Evolutionary conservation across 441 rosid species (phyloP).

Genomic region (Geranium incanum): DNA sequence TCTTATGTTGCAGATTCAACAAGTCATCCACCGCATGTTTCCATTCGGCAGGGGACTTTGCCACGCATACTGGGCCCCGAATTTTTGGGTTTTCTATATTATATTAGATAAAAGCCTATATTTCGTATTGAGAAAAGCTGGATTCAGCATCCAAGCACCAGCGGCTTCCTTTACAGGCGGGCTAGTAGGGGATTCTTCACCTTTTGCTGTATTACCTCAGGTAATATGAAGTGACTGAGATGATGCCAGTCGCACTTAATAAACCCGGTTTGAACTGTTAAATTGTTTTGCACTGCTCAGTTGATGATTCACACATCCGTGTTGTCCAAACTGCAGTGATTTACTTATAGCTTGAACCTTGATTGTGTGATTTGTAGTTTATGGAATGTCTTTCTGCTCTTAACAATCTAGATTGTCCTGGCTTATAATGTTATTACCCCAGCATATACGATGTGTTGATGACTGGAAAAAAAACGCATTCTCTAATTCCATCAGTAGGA

Average conservation of each 20-base stretch:
- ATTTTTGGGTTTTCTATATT: conserved; percentile 88
- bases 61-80: conserved; percentile 97
- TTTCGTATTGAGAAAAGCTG: conserved; percentile 45
- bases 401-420: background rate
- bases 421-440: background rate
- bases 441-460: background rate
- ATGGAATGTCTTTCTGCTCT: background rate
- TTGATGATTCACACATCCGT: background rate
- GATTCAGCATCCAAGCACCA: conserved; percentile 44
- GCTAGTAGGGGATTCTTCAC: conserved; percentile 68
- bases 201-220: conserved; percentile 72
- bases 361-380: background rate
- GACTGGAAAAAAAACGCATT: background rate
- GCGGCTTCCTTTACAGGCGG: conserved; percentile 86
- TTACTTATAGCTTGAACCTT: background rate
- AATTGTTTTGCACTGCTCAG: background rate
- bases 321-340: background rate
- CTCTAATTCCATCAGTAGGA: background rate
- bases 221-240: conserved; percentile 26
- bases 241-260: background rate
- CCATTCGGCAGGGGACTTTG: conserved; percentile 97
- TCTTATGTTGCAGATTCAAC: conserved; percentile 56
- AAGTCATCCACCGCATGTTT: conserved; percentile 74
- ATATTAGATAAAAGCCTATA: conserved; percentile 64
- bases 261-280: background rate